These are phyloP conservation scores for Cryptococcus amylolentus DNA, from an alignment of 1,284 basidiomycete genomes.

Conservation along the genomic window DNA sequence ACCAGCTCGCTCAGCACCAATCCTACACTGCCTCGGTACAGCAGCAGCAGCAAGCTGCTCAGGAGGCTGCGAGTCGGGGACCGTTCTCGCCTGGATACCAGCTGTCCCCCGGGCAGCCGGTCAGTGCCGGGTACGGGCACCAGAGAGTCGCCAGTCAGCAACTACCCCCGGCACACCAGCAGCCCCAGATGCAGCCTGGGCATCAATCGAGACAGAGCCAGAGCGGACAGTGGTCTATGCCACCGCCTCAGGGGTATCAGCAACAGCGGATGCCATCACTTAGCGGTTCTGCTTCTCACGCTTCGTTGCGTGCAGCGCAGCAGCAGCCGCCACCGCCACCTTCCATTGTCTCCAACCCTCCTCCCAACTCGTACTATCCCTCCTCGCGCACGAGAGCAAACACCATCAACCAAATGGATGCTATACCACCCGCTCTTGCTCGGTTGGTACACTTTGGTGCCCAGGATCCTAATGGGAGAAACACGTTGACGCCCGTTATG, in stretches of 20 bases:
- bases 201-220: neutral
- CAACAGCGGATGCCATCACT: conserved; percentile 33
- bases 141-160: conserved; percentile 16
- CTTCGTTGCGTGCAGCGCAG: conserved; percentile 14
- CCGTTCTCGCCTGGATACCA: conserved; percentile 40
- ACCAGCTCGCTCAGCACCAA: conserved; percentile 91
- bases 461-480: conserved; percentile 68
- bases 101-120: conserved; percentile 12
- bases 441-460: conserved; percentile 78
- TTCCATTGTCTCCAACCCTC: conserved; percentile 50
- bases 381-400: conserved; percentile 67
- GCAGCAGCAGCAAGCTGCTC: conserved; percentile 6
- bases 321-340: conserved; percentile 33
- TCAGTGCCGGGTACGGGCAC: conserved; percentile 7
- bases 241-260: conserved; percentile 24
- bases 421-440: conserved; percentile 85
- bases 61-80: conserved; percentile 24
- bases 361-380: conserved; percentile 63
- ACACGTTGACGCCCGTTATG: conserved; percentile 77
- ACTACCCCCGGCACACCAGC: conserved; percentile 12
- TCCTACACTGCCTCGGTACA: conserved; percentile 74
- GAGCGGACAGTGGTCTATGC: conserved; percentile 8
- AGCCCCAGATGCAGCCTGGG: conserved; percentile 24
- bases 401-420: conserved; percentile 80
- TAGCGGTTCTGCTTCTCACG: conserved; percentile 23